Conservation (phyloP, 2,329 filamentous ascomycete species). For the Lasiodiplodia citricola region DNA sequence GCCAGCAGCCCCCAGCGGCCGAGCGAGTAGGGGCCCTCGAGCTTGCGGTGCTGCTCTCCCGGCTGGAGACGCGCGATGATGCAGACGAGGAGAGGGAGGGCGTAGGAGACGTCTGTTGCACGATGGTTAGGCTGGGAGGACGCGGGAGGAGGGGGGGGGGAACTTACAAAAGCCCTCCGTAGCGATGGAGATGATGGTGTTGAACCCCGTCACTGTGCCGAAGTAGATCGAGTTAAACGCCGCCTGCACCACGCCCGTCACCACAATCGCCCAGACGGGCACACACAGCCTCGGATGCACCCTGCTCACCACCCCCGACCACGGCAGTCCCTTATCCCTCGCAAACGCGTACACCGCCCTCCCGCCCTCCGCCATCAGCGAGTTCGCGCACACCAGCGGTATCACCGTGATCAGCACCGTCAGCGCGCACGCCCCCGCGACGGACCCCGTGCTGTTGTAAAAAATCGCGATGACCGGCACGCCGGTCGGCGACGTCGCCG, state of each 20-base stretch:
- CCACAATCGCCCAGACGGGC: conserved; percentile 56
- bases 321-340: conserved; percentile 60
- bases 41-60: conserved; percentile 46
- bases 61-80: conserved; percentile 52
- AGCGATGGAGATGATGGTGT: conserved; percentile 62
- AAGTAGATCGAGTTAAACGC: conserved; percentile 62
- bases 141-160: too few relatives aligned
- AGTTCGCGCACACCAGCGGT: conserved; percentile 52
- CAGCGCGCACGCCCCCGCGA: conserved; percentile 52
- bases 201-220: conserved; percentile 60
- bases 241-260: conserved; percentile 56
- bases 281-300: conserved; percentile 54
- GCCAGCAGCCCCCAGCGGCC: conserved; percentile 51
- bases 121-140: too few relatives aligned
- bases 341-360: conserved; percentile 55
- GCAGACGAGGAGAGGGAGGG: conserved; percentile 59
- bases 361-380: conserved; percentile 55
- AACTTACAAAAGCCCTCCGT: conserved; percentile 56
- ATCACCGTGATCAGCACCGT: conserved; percentile 57
- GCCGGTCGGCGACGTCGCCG: conserved; percentile 53
- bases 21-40: conserved; percentile 54
- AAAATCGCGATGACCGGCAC: conserved; percentile 61
- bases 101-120: conserved; percentile 58
- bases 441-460: conserved; percentile 54
- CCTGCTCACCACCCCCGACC: conserved; percentile 53